Evolutionary conservation across 2,329 filamentous ascomycete species (phyloP), one percentile per base, ranked within the genome.

Genomic region (Claviceps spartinae): DNA sequence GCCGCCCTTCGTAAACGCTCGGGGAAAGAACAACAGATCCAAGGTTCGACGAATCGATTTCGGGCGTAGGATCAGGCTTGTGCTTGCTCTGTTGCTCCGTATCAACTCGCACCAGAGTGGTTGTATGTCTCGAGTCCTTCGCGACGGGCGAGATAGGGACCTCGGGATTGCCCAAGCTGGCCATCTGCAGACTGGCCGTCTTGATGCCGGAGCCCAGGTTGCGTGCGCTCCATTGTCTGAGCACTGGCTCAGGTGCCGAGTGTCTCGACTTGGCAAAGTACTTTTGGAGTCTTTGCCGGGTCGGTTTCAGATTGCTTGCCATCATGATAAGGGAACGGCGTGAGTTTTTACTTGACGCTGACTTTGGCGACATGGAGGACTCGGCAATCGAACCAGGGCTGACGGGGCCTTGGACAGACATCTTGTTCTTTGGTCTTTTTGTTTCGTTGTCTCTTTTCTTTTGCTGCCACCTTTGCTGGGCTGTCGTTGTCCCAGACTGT

Each of bases 241-340:
- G 61, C 18, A 59, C 61, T 48, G 60, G 54, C 43, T 63, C 63
- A 38, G 56, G 47, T 36, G 55, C 58, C 36, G 58, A 55, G 18
- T 50, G 54, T 54, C 61, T 66, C 50, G 61, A 56, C 54, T 59
- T 60, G 5, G 62, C 55, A 46, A 61, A 62, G n/a, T 56, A 58
- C 52, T 63, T 67, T 42, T 63, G 62, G 16, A 67, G 58, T 53
- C 59, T 67, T 52, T 60, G 58, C 49, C 60, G 57, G 22, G 56
- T 52, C 9, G 62, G 62, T 42, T 61, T 64, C 47, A 62, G 49
- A 42, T 54, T 59, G 41, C n/a, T 51, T 22, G 52, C 54, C 41
- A 58, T 52, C 40, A 47, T 49, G 45, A 57, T 47, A 2, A 63
- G 44, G 20, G 53, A 52, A 42, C 42, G 53, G 13, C 47, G 24